Percentiles rank a stretch among this genome's conserved stretches.
phyloP scores from a whole-genome alignment of 768 basidiomycete species.

The Suillus spraguei region DNA sequence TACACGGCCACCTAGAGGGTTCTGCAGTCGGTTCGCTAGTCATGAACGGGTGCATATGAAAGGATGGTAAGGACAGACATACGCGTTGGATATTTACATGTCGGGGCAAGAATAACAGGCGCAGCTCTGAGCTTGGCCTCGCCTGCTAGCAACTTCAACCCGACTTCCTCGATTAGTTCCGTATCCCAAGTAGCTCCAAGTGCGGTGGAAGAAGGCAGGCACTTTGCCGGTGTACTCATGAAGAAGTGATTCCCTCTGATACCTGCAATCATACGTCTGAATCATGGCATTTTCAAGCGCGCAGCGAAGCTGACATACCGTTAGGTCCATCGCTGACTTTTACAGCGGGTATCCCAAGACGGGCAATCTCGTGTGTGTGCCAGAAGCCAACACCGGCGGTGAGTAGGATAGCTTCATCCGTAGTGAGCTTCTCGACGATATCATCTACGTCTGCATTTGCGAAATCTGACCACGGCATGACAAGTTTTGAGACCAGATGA shows the following conservation, averaged over 20 bases:
- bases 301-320: constrained; percentile 40
- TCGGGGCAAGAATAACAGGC: constrained; percentile 74
- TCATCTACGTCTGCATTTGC: constrained; percentile 61
- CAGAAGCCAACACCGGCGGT: constrained; percentile 79
- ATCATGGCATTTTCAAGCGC: background rate
- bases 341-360: constrained; percentile 70
- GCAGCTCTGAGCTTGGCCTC: constrained; percentile 75
- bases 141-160: constrained; percentile 62
- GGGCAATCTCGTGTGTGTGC: constrained; percentile 67
- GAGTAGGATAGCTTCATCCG: constrained; percentile 72
- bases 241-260: constrained; percentile 76
- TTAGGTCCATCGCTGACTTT: constrained; percentile 86
- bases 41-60: background rate
- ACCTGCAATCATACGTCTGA: constrained; percentile 30
- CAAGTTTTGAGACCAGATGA: background rate
- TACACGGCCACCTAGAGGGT: constrained; percentile 71
- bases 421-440: constrained; percentile 66
- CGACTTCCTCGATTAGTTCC: constrained; percentile 62
- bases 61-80: constrained; percentile 20
- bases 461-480: constrained; percentile 72
- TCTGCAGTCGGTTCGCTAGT: constrained; percentile 38
- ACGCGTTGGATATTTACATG: constrained; percentile 83
- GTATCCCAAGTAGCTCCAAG: constrained; percentile 77
- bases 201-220: constrained; percentile 73
- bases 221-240: constrained; percentile 81